Evolutionary conservation across 108 stramenopile species (phyloP).

Genomic region (Skeletonema menzelii): DNA sequence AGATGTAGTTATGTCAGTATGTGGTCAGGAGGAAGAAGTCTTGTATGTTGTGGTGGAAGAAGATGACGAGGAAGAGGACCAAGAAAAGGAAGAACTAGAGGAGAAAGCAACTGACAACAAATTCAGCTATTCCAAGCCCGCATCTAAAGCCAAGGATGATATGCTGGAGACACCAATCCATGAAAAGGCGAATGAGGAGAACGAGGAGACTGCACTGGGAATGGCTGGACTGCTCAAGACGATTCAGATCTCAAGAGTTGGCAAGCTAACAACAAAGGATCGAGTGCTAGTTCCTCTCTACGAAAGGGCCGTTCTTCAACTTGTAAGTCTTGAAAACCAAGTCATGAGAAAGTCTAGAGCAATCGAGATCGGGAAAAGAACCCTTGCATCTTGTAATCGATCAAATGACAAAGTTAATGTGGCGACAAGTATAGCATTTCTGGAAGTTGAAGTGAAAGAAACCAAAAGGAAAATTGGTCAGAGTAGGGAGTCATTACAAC

Average conservation of each 20-base stretch:
- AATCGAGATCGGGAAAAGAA: background rate
- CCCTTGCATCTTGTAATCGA: background rate
- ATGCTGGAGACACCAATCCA: background rate
- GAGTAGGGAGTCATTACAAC: background rate
- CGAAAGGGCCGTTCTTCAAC: background rate
- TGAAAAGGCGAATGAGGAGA: background rate
- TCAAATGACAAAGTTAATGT: background rate
- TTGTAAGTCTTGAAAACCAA: background rate
- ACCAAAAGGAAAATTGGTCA: background rate
- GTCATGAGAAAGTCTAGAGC: background rate
- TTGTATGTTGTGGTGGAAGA: background rate
- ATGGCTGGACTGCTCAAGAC: background rate
- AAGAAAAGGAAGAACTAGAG: background rate
- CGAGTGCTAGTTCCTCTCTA: background rate
- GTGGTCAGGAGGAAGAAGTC: background rate
- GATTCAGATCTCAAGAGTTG: background rate
- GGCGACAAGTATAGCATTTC: background rate
- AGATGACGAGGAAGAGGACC: background rate
- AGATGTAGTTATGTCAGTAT: background rate
- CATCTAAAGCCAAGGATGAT: background rate
- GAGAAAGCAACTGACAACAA: background rate
- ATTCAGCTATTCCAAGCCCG: background rate
- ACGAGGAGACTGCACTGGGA: background rate
- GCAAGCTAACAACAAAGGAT: background rate
- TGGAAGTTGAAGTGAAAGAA: background rate